Conservation (phyloP, 768 basidiomycete genomes). For the Leccinum variicolor region DNA sequence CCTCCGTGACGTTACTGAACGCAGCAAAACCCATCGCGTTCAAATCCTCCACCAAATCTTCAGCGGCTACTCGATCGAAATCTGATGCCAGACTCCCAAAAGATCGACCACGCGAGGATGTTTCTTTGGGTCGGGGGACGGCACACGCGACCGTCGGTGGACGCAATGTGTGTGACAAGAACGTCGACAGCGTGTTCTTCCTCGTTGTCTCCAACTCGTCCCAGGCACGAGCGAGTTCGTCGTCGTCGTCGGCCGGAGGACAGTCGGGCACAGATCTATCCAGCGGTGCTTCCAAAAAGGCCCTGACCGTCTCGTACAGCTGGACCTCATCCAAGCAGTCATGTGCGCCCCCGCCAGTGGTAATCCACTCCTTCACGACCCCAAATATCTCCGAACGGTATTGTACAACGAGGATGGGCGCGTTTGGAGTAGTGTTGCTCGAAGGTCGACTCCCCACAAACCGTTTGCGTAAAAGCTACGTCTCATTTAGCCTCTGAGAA, state of each 20-base stretch:
- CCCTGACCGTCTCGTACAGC: slow-evolving; percentile 53
- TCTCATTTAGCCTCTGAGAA: slow-evolving; percentile 1
- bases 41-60: slow-evolving; percentile 73
- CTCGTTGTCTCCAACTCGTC: slow-evolving; percentile 42
- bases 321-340: slow-evolving; percentile 72
- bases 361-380: slow-evolving; percentile 69
- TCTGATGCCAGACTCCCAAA: slow-evolving; percentile 52
- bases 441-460: slow-evolving; percentile 52
- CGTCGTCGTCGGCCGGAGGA: slow-evolving; percentile 33
- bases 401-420: slow-evolving; percentile 45
- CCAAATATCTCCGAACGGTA: slow-evolving; percentile 62
- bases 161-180: slow-evolving; percentile 57
- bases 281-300: slow-evolving; percentile 55
- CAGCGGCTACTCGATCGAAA: slow-evolving; percentile 58
- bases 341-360: slow-evolving; percentile 69
- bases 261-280: slow-evolving; percentile 50
- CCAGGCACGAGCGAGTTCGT: slow-evolving; percentile 47
- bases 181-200: slow-evolving; percentile 40
- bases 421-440: slow-evolving; percentile 38
- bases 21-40: slow-evolving; percentile 75
- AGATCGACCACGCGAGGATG: slow-evolving; percentile 8
- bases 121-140: slow-evolving; percentile 19
- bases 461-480: slow-evolving; percentile 71
- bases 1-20: slow-evolving; percentile 73
- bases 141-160: slow-evolving; percentile 40